Conservation (phyloP, 139 green algal genomes). For the Tetraselmis striata region DNA sequence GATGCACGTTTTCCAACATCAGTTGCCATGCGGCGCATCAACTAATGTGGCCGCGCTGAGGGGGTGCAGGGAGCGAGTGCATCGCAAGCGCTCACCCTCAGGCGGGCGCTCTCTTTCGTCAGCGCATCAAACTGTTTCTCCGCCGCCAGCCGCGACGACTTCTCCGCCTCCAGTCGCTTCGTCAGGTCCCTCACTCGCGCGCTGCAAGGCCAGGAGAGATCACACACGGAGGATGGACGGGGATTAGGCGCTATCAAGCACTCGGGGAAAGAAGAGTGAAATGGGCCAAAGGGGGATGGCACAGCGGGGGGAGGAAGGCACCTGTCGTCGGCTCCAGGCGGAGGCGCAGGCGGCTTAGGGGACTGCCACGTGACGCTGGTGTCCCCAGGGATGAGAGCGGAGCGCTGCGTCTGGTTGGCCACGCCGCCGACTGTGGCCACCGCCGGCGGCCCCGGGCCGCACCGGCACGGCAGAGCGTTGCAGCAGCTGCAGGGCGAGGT, state of each 20-base stretch:
- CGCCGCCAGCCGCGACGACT: neutral
- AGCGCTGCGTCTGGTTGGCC: neutral
- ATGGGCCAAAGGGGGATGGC: neutral
- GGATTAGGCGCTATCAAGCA: neutral
- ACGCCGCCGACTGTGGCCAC: neutral
- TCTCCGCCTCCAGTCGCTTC: neutral
- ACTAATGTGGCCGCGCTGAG: too few species aligned
- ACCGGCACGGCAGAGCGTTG: neutral
- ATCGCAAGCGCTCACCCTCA: neutral
- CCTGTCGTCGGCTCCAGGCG: neutral
- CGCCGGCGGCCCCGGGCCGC: too few species aligned
- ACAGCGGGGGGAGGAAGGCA: neutral
- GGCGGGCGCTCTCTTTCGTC: neutral
- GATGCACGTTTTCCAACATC: too few species aligned
- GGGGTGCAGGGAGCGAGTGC: too few species aligned
- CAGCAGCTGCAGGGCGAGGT: neutral
- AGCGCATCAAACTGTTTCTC: neutral
- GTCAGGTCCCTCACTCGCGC: neutral
- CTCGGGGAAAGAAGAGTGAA: too few species aligned
- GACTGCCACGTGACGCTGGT: neutral
- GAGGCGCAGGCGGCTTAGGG: neutral
- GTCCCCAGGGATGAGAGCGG: neutral
- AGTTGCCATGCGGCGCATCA: too few species aligned
- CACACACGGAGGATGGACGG: neutral
- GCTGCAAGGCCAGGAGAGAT: neutral